A percentile compares a stretch with the other conserved stretches of the same genome.
These are phyloP conservation scores for Phyllosticta citrichinensis DNA, from an alignment of 2,329 filamentous ascomycete genomes.

Conservation along the genomic window DNA sequence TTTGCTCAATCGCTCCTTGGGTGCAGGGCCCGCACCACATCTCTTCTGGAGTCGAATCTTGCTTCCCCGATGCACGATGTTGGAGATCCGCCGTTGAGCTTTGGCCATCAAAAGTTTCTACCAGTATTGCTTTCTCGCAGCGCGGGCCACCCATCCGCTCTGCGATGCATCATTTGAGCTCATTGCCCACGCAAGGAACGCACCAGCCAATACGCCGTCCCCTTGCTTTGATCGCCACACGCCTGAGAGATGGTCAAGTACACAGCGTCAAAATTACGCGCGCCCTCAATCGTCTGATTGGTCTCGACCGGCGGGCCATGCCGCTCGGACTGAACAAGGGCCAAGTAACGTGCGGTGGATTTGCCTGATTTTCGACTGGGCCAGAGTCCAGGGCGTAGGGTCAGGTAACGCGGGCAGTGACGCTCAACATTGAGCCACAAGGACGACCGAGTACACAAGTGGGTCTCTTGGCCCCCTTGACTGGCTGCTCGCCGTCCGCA, in stretches of 20 bases:
- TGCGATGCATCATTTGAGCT: slow-evolving; percentile 9
- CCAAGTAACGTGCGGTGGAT: slow-evolving; percentile 7
- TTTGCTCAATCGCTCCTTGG: slow-evolving; percentile 3
- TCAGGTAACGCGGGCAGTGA: slow-evolving; percentile 7
- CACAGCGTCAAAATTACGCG: slow-evolving; percentile 10
- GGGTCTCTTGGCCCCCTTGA: slow-evolving; percentile 9
- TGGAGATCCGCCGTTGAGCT: slow-evolving; percentile 7
- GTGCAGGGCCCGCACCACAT: slow-evolving; percentile 3
- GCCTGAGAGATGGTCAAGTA: slow-evolving; percentile 7
- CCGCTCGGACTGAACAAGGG: slow-evolving; percentile 8
- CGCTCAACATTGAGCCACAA: slow-evolving; percentile 9
- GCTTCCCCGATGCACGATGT: slow-evolving; percentile 8
- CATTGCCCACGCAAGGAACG: slow-evolving; percentile 8
- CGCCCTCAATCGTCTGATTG: slow-evolving; percentile 5
- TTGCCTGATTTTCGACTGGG: slow-evolving; percentile 2
- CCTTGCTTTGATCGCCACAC: slow-evolving; percentile 11
- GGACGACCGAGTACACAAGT: slow-evolving; percentile 3
- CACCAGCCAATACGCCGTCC: slow-evolving; percentile 6
- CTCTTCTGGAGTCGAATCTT: slow-evolving; percentile 6
- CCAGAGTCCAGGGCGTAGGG: slow-evolving; percentile 7
- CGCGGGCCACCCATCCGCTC: background rate
- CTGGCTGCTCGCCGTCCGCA: background rate
- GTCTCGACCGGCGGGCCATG: background rate
- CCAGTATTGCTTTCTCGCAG: background rate
- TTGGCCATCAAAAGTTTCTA: background rate